Conservation (phyloP, 1,284 basidiomycete species). For the Apiotrichum porosum region DNA sequence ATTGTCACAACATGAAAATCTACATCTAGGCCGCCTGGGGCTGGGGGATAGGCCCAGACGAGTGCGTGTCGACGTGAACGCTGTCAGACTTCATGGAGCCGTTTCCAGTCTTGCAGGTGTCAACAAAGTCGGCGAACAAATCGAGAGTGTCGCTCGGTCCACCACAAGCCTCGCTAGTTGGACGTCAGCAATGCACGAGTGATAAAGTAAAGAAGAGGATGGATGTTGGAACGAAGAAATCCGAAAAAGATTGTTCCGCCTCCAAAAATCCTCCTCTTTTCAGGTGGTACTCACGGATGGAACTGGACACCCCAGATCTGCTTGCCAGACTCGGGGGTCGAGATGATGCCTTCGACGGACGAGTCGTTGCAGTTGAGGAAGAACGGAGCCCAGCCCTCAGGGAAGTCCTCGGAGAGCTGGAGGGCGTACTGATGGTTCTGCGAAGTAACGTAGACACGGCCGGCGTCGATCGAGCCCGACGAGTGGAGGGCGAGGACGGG, state of each 20-base stretch:
- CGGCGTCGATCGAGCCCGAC: constrained; percentile 86
- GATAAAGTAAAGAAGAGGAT: no score
- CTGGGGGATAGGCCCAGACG: background rate
- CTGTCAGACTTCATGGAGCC: background rate
- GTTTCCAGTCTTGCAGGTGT: constrained; percentile 58
- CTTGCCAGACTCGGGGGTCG: constrained; percentile 76
- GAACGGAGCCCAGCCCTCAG: constrained; percentile 90
- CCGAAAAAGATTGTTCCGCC: no score
- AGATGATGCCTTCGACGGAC: constrained; percentile 95
- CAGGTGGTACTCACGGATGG: no score
- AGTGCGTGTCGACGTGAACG: background rate
- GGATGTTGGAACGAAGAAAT: no score
- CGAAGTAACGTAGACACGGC: constrained; percentile 89
- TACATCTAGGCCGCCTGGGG: background rate
- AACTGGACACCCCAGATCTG: constrained; percentile 94
- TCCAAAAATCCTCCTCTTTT: no score
- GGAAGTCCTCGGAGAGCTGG: constrained; percentile 85
- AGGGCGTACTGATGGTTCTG: constrained; percentile 97
- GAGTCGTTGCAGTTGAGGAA: constrained; percentile 97
- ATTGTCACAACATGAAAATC: no score
- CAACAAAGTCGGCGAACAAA: constrained; percentile 89
- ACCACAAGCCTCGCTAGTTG: constrained; percentile 2
- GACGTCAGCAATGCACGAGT: no score
- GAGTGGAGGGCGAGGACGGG: constrained; percentile 90
- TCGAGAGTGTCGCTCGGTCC: constrained; percentile 90